Conservation (phyloP, 805 yeast genomes). For the Saturnispora bothae region DNA sequence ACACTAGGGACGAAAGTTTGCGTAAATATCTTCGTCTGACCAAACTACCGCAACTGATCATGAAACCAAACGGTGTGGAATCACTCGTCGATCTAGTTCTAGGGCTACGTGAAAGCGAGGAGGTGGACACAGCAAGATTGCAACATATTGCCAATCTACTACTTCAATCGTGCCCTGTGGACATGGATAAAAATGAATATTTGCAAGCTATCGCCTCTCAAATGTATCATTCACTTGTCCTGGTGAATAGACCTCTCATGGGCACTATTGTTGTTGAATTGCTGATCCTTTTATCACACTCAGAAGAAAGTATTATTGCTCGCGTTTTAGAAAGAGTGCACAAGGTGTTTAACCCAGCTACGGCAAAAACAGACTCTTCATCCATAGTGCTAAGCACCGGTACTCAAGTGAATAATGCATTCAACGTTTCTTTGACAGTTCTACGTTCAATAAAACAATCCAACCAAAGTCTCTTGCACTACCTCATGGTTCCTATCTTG, state of each 20-base stretch:
- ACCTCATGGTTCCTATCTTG: conserved; percentile 23
- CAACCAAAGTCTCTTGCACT: conserved; percentile 26
- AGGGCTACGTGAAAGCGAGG: conserved; percentile 68
- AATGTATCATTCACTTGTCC: conserved; percentile 44
- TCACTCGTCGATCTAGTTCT: conserved; percentile 66
- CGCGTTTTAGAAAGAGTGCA: conserved; percentile 40
- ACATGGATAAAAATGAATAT: conserved; percentile 38
- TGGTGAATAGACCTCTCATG: conserved; percentile 51
- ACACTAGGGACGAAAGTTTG: conserved; percentile 2
- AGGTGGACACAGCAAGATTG: conserved; percentile 53
- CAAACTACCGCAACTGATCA: conserved; percentile 44
- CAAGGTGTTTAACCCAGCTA: conserved; percentile 31
- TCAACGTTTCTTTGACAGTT: conserved; percentile 58
- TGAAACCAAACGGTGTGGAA: conserved; percentile 47
- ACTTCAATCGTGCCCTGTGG: conserved; percentile 47
- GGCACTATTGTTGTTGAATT: conserved; percentile 47
- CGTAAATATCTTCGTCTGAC: conserved; percentile 31
- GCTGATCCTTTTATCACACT: conserved; percentile 39
- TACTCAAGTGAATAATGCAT: conserved; percentile 44
- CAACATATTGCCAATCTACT: conserved; percentile 59
- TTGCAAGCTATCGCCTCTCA: conserved; percentile 54
- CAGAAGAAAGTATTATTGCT: too few species aligned
- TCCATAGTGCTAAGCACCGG: conserved; percentile 33
- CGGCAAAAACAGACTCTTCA: neutral
- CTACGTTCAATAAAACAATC: conserved; percentile 31